Evolutionary conservation across 1,284 basidiomycete species (phyloP).

Genomic region (Fomitopsis palustris): DNA sequence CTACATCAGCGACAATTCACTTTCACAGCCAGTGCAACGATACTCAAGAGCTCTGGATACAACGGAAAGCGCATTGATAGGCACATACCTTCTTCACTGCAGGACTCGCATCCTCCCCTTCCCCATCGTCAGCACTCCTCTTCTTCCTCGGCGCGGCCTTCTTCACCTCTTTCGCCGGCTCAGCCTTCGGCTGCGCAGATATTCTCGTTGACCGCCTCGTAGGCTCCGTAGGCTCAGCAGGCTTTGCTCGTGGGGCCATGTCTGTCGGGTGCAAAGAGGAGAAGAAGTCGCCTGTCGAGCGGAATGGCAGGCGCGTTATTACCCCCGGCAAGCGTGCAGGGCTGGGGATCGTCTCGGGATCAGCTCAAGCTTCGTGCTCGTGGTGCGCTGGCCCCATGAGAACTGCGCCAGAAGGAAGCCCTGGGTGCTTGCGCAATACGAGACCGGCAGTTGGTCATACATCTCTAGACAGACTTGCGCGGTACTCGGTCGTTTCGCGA

Average conservation of each 20-base stretch:
- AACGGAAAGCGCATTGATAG: neutral
- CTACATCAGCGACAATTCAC: neutral
- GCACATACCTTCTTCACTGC: constrained; percentile 27
- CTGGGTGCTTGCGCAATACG: neutral
- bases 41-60: neutral
- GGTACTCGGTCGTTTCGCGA: no score
- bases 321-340: neutral
- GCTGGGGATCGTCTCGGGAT: neutral
- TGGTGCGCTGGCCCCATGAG: neutral
- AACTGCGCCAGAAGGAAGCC: neutral
- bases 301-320: neutral
- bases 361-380: neutral
- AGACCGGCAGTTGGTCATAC: neutral
- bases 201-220: constrained; percentile 27
- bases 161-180: constrained; percentile 17
- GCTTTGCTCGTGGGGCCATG: constrained; percentile 21
- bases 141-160: constrained; percentile 19
- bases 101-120: constrained; percentile 17
- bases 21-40: neutral
- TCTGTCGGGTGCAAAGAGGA: constrained; percentile 1
- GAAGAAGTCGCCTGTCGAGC: neutral
- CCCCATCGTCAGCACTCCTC: constrained; percentile 21
- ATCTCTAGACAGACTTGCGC: neutral
- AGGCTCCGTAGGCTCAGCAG: constrained; percentile 17
- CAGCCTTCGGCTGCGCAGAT: constrained; percentile 28